Evolutionary conservation across 108 stramenopile genomes (phyloP), one percentile per base, ranked within the genome.

Genomic region (Thalassiosira profunda): DNA sequence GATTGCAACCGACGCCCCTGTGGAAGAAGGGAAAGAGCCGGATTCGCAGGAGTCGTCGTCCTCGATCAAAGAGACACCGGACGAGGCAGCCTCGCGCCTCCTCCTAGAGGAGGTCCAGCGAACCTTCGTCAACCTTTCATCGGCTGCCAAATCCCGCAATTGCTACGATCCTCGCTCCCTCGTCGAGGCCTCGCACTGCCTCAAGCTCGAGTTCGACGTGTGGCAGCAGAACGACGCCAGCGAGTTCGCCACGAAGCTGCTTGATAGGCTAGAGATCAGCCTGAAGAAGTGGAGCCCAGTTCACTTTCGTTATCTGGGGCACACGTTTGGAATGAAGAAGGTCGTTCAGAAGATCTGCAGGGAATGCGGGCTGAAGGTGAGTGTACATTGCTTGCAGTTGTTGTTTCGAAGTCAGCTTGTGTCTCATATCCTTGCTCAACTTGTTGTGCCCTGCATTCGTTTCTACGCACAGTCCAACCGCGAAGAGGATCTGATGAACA

Each of bases 151-250:
- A 58, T 91, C 91, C 15, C 79, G 95, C 4, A n/a, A n/a, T n/a
- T 96, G 92, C 57, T 99, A 92, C 60, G 97, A 99, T 73, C 98
- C 98, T 12, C 79, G 87, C 17, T 80, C 88, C 6, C 82, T 99
- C 14, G 97, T 99, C 24, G 97, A 98, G 55, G 97, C 97, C 0
- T 94, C 97, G 66, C 80, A 84, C 23, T 96, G 96, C 68, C 85
- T 99, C 68, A 99, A 97, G 54, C 82, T 99, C 18, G 94, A 98
- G 61, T 99, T 96, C 63, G 94, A 95, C 48, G 96, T 99, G 38
- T 98, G 96, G 94, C 98, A 99, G 70, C 98, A 99, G 74, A 99
- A 99, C 67, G 98, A 99, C 67, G 97, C 98, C n/a, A 89, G 95
- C 14, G 98, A 99, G 63, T 99, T 97, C 70, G 93, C 93, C 12